Conservation (phyloP, 345 rosid genomes). For the Ceriops tagal region DNA sequence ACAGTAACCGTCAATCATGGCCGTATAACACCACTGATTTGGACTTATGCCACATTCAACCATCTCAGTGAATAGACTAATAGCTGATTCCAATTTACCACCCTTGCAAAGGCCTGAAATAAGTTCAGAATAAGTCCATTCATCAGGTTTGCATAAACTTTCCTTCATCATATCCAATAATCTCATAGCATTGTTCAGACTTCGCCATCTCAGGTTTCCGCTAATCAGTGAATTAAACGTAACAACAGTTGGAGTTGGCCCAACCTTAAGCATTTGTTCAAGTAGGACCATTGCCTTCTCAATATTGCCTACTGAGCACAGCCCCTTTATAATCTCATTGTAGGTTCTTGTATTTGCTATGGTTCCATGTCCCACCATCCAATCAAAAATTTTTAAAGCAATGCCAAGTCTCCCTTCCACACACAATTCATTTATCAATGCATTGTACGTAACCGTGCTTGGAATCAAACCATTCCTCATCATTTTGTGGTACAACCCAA, state of each 20-base stretch:
- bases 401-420: conserved; percentile 26
- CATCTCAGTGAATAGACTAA: conserved; percentile 40
- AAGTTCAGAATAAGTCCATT: conserved; percentile 57
- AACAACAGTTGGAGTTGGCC: conserved; percentile 47
- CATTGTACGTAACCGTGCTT: conserved; percentile 48
- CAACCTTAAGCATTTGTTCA: conserved; percentile 38
- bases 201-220: conserved; percentile 39
- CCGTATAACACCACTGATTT: conserved; percentile 48
- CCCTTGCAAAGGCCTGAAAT: conserved; percentile 54
- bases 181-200: conserved; percentile 44
- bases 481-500: conserved; percentile 61
- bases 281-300: conserved; percentile 56
- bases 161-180: conserved; percentile 48
- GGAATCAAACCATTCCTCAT: conserved; percentile 46
- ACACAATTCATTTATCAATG: conserved; percentile 48
- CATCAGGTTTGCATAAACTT: conserved; percentile 41
- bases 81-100: conserved; percentile 45
- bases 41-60: conserved; percentile 41
- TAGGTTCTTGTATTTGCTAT: conserved; percentile 37
- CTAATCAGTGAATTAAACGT: conserved; percentile 51
- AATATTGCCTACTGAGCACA: conserved; percentile 36
- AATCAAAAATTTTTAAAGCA: conserved; percentile 43
- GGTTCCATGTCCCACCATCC: conserved; percentile 42
- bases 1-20: conserved; percentile 59
- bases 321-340: conserved; percentile 45